Conservation (phyloP, 306 rosid species). For the Cucurbita maxima region DNA sequence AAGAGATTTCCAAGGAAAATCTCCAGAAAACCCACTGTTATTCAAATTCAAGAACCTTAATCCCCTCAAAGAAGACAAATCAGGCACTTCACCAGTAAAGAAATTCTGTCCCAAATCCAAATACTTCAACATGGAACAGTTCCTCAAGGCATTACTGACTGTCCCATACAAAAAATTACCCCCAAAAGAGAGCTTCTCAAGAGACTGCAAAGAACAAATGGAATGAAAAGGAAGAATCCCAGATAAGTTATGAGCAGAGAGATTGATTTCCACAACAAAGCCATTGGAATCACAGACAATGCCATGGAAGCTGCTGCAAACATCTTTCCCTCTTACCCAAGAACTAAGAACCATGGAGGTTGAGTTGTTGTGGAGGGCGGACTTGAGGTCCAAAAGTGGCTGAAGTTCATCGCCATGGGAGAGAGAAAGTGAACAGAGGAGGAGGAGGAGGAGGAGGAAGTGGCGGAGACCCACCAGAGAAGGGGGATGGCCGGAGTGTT, state of each 20-base stretch:
- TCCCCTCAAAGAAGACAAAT: constrained; percentile 34
- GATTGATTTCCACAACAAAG: constrained; percentile 48
- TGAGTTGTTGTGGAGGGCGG: constrained; percentile 28
- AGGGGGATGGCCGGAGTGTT: not conserved
- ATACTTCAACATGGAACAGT: constrained; percentile 40
- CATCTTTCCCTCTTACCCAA: constrained; percentile 23
- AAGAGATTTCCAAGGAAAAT: constrained; percentile 77
- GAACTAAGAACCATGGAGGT: constrained; percentile 27
- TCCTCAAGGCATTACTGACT: constrained; percentile 31
- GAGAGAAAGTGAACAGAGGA: constrained; percentile 14
- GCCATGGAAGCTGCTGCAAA: constrained; percentile 49
- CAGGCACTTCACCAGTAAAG: constrained; percentile 49
- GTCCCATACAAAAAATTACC: constrained; percentile 32
- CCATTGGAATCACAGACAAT: constrained; percentile 38
- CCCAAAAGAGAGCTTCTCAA: constrained; percentile 40
- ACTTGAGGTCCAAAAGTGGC: constrained; percentile 29
- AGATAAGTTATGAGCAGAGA: constrained; percentile 19
- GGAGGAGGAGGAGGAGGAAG: not conserved
- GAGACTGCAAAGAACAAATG: constrained; percentile 35
- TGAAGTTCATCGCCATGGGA: constrained; percentile 33
- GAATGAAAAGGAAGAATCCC: constrained; percentile 55
- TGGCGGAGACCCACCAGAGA: not conserved
- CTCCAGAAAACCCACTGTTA: constrained; percentile 46
- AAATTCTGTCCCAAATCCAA: constrained; percentile 57
- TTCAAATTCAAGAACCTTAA: constrained; percentile 41